Conservation (phyloP, 2,329 filamentous ascomycete genomes). For the Xylariaceae sp. region DNA sequence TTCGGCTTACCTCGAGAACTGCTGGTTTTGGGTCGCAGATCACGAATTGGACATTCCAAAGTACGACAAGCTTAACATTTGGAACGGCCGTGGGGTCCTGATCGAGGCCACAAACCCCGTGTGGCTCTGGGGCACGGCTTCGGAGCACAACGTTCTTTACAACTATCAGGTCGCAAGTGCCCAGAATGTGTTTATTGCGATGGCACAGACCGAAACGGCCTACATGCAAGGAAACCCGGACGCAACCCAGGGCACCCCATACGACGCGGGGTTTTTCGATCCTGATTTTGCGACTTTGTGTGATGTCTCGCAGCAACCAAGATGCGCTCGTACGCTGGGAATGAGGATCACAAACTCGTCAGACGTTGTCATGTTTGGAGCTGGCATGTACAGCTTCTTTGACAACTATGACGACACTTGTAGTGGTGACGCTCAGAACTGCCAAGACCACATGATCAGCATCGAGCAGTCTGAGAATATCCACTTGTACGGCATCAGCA, state of each 20-base stretch:
- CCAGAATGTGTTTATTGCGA: slow-evolving; percentile 73
- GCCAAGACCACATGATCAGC: slow-evolving; percentile 74
- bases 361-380: slow-evolving; percentile 67
- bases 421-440: slow-evolving; percentile 57
- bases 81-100: slow-evolving; percentile 78
- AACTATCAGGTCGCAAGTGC: slow-evolving; percentile 84
- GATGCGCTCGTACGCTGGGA: slow-evolving; percentile 73
- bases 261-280: slow-evolving; percentile 57
- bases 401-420: slow-evolving; percentile 75
- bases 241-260: slow-evolving; percentile 60
- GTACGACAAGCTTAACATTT: slow-evolving; percentile 78
- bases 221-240: slow-evolving; percentile 83
- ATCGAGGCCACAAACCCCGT: slow-evolving; percentile 74
- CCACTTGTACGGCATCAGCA: slow-evolving; percentile 65
- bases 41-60: slow-evolving; percentile 77
- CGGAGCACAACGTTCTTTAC: slow-evolving; percentile 64
- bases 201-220: slow-evolving; percentile 87
- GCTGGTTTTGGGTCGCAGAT: slow-evolving; percentile 86
- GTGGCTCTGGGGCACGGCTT: slow-evolving; percentile 77
- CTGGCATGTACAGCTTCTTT: slow-evolving; percentile 78
- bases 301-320: slow-evolving; percentile 32
- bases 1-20: slow-evolving; percentile 80
- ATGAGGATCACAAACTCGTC: slow-evolving; percentile 65
- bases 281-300: slow-evolving; percentile 64
- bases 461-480: slow-evolving; percentile 59